Evolutionary conservation across 352 stramenopile genomes (phyloP).

Genomic region (Vaucheria bursata): DNA sequence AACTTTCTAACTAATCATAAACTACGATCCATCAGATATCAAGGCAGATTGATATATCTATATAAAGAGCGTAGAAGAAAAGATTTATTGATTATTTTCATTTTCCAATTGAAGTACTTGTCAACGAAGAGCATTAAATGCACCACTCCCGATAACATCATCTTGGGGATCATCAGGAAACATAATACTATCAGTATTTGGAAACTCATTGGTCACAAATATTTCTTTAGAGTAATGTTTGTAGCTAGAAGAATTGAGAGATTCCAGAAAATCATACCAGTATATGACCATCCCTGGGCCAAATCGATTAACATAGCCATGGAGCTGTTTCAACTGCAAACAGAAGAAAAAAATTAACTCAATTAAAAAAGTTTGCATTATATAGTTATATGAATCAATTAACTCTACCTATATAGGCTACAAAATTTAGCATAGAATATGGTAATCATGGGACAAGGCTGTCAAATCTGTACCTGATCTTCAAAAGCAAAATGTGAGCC

Average conservation of each 20-base stretch:
- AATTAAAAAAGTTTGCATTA: no score
- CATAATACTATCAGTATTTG: slow-evolving; percentile 22
- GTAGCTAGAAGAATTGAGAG: slow-evolving; percentile 11
- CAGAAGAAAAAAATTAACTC: no score
- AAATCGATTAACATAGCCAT: slow-evolving; percentile 54
- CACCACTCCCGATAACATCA: not conserved
- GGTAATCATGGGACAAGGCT: no score
- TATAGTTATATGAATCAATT: no score
- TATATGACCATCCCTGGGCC: slow-evolving; percentile 44
- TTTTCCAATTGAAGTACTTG: not conserved
- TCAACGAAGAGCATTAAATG: no score
- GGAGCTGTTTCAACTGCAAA: slow-evolving; percentile 42
- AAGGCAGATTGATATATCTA: no score
- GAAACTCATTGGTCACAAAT: slow-evolving; percentile 32
- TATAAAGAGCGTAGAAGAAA: no score
- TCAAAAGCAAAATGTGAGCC: slow-evolving; percentile 66
- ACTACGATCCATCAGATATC: no score
- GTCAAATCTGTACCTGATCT: slow-evolving; percentile 55
- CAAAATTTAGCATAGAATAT: no score
- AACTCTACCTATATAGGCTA: no score
- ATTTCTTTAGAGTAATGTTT: slow-evolving; percentile 35
- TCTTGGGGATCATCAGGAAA: slow-evolving; percentile 21
- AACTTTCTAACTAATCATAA: no score
- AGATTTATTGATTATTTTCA: no score
- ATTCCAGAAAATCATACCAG: slow-evolving; percentile 44